A percentile compares a stretch with the other conserved stretches of the same genome.
Conservation (phyloP, 2,329 filamentous ascomycete species). For the Penicillium sp. region DNA sequence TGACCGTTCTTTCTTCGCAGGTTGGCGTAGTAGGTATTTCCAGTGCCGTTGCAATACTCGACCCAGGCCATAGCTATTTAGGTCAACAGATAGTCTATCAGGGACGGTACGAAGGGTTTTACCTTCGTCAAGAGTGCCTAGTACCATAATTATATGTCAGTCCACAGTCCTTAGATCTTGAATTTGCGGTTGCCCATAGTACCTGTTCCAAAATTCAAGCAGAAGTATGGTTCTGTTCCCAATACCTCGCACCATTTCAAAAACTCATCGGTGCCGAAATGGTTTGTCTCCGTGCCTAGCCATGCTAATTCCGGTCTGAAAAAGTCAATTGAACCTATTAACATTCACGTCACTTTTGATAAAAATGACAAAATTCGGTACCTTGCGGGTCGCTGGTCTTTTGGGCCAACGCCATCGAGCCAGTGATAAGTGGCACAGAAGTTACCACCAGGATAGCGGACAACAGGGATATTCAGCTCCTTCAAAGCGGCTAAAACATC, state of each 20-base stretch:
- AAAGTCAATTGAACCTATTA: neutral
- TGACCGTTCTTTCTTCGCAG: conserved; percentile 71
- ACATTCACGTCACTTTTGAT: neutral
- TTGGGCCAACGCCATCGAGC: conserved; percentile 74
- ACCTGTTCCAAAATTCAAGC: conserved; percentile 77
- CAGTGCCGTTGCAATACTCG: conserved; percentile 79
- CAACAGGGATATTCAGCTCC: conserved; percentile 70
- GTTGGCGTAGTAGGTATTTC: conserved; percentile 77
- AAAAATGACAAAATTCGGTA: conserved; percentile 18
- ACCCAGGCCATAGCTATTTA: conserved; percentile 65
- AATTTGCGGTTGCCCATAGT: conserved; percentile 22
- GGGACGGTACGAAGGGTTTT: neutral
- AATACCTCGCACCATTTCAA: conserved; percentile 73
- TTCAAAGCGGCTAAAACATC: conserved; percentile 72
- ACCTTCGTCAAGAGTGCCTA: conserved; percentile 51
- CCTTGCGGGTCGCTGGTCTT: conserved; percentile 60
- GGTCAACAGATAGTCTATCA: neutral
- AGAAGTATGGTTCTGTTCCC: conserved; percentile 73
- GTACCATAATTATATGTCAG: neutral
- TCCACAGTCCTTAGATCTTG: neutral
- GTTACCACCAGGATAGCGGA: conserved; percentile 79
- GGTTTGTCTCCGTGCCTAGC: conserved; percentile 71
- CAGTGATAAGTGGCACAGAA: conserved; percentile 84
- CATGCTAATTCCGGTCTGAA: conserved; percentile 70
- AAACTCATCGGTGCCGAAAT: conserved; percentile 84